Evolutionary conservation across 2,329 filamentous ascomycete species (phyloP).

Genomic region (Fusarium kyushuense): DNA sequence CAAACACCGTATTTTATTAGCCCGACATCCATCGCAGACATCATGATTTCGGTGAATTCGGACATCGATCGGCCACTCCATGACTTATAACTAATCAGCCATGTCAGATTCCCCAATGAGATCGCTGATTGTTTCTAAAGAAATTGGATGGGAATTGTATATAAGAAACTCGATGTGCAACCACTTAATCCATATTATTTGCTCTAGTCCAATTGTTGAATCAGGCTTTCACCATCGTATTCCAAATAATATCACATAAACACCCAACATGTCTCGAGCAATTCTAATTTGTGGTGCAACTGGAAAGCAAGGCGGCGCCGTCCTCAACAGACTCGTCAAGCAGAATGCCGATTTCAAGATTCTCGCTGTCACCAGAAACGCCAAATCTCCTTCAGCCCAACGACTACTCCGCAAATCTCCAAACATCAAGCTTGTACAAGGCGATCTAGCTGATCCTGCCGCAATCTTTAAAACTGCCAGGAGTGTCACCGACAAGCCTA

Average conservation of each 20-base stretch:
- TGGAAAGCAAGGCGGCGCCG: slow-evolving; percentile 55
- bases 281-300: slow-evolving; percentile 54
- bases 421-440: slow-evolving; percentile 67
- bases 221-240: neutral
- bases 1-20: neutral
- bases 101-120: neutral
- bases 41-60: slow-evolving; percentile 9
- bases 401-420: slow-evolving; percentile 59
- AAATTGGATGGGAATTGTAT: neutral
- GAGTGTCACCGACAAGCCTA: slow-evolving; percentile 10
- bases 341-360: slow-evolving; percentile 60
- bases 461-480: slow-evolving; percentile 59
- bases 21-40: neutral
- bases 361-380: slow-evolving; percentile 70
- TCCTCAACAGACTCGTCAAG: slow-evolving; percentile 50
- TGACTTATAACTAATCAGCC: slow-evolving; percentile 3
- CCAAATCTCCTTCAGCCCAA: slow-evolving; percentile 63
- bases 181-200: neutral
- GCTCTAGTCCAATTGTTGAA: neutral
- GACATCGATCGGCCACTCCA: neutral
- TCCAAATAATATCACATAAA: neutral
- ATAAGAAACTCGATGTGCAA: neutral
- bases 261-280: slow-evolving; percentile 33
- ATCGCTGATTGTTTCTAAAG: neutral
- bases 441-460: slow-evolving; percentile 65